phyloP scores from a whole-genome alignment of 805 yeast species.

The Nakazawaea laoshanensis region DNA sequence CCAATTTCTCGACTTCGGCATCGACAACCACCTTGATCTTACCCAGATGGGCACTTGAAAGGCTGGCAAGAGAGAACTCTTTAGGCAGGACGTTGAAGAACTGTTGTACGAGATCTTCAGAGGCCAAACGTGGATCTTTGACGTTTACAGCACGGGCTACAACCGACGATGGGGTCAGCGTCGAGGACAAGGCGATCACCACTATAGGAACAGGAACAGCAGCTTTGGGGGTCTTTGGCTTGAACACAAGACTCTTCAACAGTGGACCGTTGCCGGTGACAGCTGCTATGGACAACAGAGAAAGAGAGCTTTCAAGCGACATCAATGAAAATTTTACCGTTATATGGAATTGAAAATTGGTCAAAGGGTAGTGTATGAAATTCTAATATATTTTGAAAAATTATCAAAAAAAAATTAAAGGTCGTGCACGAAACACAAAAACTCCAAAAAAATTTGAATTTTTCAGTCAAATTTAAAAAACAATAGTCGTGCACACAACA shows the following conservation, averaged over 20 bases:
- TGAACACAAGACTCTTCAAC: slow-evolving; percentile 75
- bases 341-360: neutral
- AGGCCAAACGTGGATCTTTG: slow-evolving; percentile 85
- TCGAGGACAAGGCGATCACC: slow-evolving; percentile 64
- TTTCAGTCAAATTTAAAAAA: no score
- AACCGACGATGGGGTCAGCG: slow-evolving; percentile 58
- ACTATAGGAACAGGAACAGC: slow-evolving; percentile 74
- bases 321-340: slow-evolving; percentile 20
- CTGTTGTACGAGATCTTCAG: slow-evolving; percentile 65
- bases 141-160: slow-evolving; percentile 62
- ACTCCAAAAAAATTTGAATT: no score
- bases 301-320: slow-evolving; percentile 64
- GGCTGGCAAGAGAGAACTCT: slow-evolving; percentile 52
- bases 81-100: slow-evolving; percentile 51
- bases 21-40: slow-evolving; percentile 58
- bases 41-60: slow-evolving; percentile 38
- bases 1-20: slow-evolving; percentile 32
- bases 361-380: no score
- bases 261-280: slow-evolving; percentile 42
- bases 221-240: slow-evolving; percentile 84
- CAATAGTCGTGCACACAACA: no score
- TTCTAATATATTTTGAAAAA: no score
- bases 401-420: no score
- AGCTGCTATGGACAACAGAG: slow-evolving; percentile 54
- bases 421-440: no score